phyloP scores from a whole-genome alignment of 2,329 filamentous ascomycete species.

The Fonsecaea nubica region DNA sequence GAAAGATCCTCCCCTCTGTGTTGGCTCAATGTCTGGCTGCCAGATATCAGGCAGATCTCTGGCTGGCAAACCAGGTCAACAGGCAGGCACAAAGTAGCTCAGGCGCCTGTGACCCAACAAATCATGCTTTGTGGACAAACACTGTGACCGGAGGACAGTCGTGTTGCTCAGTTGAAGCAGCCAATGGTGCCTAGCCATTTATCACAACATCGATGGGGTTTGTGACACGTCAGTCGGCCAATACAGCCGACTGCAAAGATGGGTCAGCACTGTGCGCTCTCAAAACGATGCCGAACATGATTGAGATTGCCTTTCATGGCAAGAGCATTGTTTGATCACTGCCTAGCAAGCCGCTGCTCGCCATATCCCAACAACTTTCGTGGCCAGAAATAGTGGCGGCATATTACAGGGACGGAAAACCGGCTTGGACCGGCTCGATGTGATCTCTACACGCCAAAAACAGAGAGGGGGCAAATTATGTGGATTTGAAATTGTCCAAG shows the following conservation, averaged over 20 bases:
- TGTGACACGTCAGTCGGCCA: constrained; percentile 32
- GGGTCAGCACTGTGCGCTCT: background rate
- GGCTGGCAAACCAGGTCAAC: constrained; percentile 15
- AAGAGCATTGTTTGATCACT: background rate
- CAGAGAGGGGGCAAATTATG: background rate
- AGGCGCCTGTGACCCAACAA: constrained; percentile 28
- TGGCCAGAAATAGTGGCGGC: constrained; percentile 1
- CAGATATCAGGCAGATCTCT: constrained; percentile 26
- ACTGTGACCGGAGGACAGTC: constrained; percentile 10
- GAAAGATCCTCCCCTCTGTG: constrained; percentile 13
- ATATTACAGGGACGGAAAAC: background rate
- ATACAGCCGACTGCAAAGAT: constrained; percentile 17
- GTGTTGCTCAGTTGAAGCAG: constrained; percentile 20
- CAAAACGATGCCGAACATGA: background rate
- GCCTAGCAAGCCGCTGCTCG: background rate
- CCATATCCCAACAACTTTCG: background rate
- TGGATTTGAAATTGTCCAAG: background rate
- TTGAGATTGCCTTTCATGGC: background rate
- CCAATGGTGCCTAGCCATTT: constrained; percentile 22
- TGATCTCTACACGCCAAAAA: background rate
- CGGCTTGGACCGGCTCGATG: background rate
- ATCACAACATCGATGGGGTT: constrained; percentile 16
- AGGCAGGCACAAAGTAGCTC: constrained; percentile 18
- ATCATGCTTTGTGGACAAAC: constrained; percentile 24
- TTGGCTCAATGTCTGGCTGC: constrained; percentile 23